Conservation (phyloP, 2,329 filamentous ascomycete genomes). For the Ophiostoma australiae region DNA sequence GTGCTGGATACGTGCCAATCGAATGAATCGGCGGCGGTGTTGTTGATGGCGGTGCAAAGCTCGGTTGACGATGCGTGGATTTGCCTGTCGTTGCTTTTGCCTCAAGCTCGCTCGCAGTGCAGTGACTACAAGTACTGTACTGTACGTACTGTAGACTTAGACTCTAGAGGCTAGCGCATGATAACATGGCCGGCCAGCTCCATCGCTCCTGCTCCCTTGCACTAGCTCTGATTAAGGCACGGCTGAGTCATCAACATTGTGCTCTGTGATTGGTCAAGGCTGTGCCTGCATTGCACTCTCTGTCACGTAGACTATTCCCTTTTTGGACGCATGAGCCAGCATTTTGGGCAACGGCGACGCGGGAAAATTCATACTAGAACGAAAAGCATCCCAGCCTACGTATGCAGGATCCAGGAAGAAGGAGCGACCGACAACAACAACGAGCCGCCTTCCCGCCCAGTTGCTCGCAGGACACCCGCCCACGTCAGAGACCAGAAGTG, state of each 20-base stretch:
- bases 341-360: constrained; percentile 21
- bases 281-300: background rate
- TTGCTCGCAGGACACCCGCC: background rate
- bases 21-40: background rate
- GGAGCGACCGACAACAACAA: constrained; percentile 16
- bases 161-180: background rate
- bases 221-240: constrained; percentile 1
- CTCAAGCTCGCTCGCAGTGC: background rate
- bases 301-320: background rate
- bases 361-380: constrained; percentile 21
- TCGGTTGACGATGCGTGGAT: background rate
- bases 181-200: constrained; percentile 2
- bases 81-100: constrained; percentile 6
- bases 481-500: background rate
- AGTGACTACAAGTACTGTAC: background rate
- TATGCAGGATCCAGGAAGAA: constrained; percentile 7
- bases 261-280: background rate
- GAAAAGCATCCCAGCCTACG: constrained; percentile 13
- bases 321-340: constrained; percentile 8
- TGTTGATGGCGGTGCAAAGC: background rate
- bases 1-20: background rate
- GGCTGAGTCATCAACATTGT: background rate
- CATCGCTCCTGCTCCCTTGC: constrained; percentile 6
- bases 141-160: background rate
- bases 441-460: constrained; percentile 1